Percentiles rank a stretch among this genome's conserved stretches.
Conservation (phyloP, 192 early-diverging fungal species). For the Coemansia sp. region DNA sequence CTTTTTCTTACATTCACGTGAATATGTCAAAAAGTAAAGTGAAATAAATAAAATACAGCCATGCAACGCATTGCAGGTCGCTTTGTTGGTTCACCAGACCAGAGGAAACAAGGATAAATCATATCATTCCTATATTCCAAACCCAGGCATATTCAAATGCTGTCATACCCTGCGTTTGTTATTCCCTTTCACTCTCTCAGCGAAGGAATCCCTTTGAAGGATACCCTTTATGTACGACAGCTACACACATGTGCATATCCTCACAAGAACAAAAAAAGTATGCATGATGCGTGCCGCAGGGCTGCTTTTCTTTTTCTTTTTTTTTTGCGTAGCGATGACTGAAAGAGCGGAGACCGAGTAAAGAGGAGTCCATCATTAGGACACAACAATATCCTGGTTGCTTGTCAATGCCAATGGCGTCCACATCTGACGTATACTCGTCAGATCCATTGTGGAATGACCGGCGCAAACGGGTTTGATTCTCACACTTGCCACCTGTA, state of each 20-base stretch:
- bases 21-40: background rate
- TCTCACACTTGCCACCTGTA: too few species aligned
- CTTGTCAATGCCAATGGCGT: too few species aligned
- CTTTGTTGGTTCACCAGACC: background rate
- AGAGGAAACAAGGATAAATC: background rate
- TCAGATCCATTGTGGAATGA: too few species aligned
- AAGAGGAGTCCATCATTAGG: too few species aligned
- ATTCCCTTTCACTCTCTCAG: background rate
- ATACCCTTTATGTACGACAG: background rate
- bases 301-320: background rate
- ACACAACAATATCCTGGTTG: too few species aligned
- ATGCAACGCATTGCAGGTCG: background rate
- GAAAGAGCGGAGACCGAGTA: too few species aligned
- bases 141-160: background rate
- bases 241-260: background rate
- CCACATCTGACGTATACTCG: too few species aligned
- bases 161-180: background rate
- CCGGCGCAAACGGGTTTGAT: too few species aligned
- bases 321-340: too few species aligned
- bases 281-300: background rate
- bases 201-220: background rate
- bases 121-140: background rate
- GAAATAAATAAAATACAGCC: background rate
- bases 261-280: background rate
- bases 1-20: background rate